Evolutionary conservation across 78 protist species (phyloP), one percentile per base, ranked within the genome.

Genomic region (Chrysochromulina tobinii): DNA sequence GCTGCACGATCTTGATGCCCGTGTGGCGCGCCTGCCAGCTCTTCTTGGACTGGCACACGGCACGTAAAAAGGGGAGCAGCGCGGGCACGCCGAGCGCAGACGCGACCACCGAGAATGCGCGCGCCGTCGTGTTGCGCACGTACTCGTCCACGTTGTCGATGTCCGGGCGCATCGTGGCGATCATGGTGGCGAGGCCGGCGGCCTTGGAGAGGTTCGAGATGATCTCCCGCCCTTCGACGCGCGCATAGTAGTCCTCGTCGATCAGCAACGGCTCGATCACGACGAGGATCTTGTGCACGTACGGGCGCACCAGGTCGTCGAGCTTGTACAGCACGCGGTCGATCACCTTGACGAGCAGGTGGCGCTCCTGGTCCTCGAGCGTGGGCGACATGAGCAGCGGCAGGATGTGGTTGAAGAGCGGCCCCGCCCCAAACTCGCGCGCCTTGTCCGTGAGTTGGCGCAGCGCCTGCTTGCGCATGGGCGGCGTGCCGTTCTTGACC

Each of bases 401-500:
- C 25, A 99, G 91, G 48, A 92, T 79, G 94, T 98, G 98, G 83
- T 97, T 95, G 95, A 99, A 98, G 18, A 99, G 94, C 12, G 97
- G 93, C n/a, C 96, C 98, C 1, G 99, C 98, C 0, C 99, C 99
- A 67, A 99, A 97, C 27, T 97, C 97, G 25, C 98, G 89, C 51
- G 99, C 99, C 89, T 97, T 96, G 81, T 98, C 99, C 3, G 99
- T 97, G 66, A 99, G 89, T 64, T 92, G 96, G 27, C 99, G 91
- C 83, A 98, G 92, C 11, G 99, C 99, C 27, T 89, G 84, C 94
- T 98, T 99, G 57, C 99, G 91, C 98, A 95, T 95, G 66, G 97
- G 99, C 57, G 99, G 99, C 48, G 98, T 96, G 92, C 99, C 99
- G 96, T 98, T 99, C 93, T 99, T 99, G 92, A 96, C 96, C 61